These are phyloP conservation scores for Arachnopeziza araneosa DNA, from an alignment of 2,329 filamentous ascomycete genomes.

Conservation along the genomic window DNA sequence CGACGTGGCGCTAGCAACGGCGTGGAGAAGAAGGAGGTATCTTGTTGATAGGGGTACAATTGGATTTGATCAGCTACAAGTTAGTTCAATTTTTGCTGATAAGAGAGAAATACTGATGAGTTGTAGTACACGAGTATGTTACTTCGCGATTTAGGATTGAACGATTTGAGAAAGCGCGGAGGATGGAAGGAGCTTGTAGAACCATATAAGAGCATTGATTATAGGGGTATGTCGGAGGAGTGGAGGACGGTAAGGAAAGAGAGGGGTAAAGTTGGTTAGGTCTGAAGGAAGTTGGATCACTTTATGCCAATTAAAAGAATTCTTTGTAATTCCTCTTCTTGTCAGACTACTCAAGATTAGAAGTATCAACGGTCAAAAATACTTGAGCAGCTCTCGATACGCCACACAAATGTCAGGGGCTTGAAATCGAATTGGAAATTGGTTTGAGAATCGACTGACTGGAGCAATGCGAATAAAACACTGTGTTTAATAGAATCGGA, in stretches of 20 bases:
- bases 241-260: conserved; percentile 2
- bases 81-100: neutral
- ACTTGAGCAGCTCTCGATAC: no score
- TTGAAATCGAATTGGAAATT: no score
- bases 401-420: no score
- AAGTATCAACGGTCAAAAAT: no score
- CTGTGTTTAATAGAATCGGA: no score
- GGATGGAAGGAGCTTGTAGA: conserved; percentile 8
- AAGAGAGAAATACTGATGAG: neutral
- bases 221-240: conserved; percentile 10
- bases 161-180: conserved; percentile 10
- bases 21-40: conserved; percentile 12
- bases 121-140: conserved; percentile 8
- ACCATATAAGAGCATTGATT: conserved; percentile 8
- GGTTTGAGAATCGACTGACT: no score
- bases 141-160: conserved; percentile 10
- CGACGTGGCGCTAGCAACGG: conserved; percentile 2
- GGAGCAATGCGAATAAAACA: no score
- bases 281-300: no score
- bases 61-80: conserved; percentile 8
- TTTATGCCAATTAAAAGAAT: no score
- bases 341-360: no score
- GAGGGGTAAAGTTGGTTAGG: neutral
- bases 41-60: conserved; percentile 10
- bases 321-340: no score